Percentiles rank a stretch among this genome's conserved stretches.
Conservation (phyloP, 1,284 basidiomycete species). For the Xerocomus amazonicus region DNA sequence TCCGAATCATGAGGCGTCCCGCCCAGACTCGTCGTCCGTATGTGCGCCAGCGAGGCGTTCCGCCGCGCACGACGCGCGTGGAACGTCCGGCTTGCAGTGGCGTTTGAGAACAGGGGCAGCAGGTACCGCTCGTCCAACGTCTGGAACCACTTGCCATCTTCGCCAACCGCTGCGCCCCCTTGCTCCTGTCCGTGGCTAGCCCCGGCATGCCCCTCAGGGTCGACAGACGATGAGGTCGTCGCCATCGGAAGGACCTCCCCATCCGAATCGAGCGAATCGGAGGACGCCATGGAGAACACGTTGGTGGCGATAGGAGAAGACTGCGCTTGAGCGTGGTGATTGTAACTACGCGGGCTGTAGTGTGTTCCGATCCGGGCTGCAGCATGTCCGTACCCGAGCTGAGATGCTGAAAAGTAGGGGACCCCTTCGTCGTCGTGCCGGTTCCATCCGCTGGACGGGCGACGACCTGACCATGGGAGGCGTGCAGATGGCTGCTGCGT, state of each 20-base stretch:
- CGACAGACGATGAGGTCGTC: conserved; percentile 33
- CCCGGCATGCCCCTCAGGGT: conserved; percentile 15
- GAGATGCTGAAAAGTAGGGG: conserved; percentile 35
- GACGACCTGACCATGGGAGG: conserved; percentile 27
- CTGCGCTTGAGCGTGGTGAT: conserved; percentile 51
- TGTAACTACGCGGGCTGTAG: conserved; percentile 50
- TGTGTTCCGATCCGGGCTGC: conserved; percentile 48
- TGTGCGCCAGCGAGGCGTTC: conserved; percentile 33
- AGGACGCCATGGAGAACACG: conserved; percentile 59
- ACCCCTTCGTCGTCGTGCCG: conserved; percentile 40
- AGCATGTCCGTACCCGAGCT: conserved; percentile 35
- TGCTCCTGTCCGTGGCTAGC: background rate
- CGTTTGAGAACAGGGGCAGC: conserved; percentile 92
- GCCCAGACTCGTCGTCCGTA: conserved; percentile 27
- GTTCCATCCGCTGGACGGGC: conserved; percentile 37
- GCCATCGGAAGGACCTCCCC: conserved; percentile 77
- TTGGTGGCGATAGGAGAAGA: conserved; percentile 33
- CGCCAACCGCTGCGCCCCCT: conserved; percentile 27
- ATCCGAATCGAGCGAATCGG: conserved; percentile 75
- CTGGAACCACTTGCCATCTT: conserved; percentile 93
- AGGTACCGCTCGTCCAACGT: conserved; percentile 92
- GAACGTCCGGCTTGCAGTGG: conserved; percentile 85
- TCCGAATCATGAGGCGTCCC: conserved; percentile 56
- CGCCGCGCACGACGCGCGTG: conserved; percentile 72
- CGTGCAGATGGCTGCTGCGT: conserved; percentile 16